Percentiles rank a stretch among this genome's conserved stretches.
Evolutionary conservation across 305 asterid genomes (phyloP).

Genomic region (Fraxinus paxiana): DNA sequence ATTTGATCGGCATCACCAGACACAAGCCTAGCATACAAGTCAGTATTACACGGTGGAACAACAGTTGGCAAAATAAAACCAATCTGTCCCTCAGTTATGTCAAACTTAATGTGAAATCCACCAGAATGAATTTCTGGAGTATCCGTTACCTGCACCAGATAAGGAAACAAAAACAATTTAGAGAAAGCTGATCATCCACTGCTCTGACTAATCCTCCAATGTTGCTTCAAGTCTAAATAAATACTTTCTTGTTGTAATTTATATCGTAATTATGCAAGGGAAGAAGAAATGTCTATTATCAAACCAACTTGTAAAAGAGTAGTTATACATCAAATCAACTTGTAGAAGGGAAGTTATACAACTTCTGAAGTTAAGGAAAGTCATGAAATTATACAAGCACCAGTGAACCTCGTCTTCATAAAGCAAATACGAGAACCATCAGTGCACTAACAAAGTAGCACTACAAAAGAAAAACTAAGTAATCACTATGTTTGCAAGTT

Average conservation of each 20-base stretch:
- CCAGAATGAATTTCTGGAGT: slow-evolving; percentile 98
- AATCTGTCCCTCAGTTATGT: slow-evolving; percentile 82
- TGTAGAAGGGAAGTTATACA: not conserved
- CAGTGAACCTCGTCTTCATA: not conserved
- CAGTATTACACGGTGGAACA: slow-evolving; percentile 75
- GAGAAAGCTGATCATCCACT: not conserved
- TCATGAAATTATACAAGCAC: not conserved
- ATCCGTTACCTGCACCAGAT: slow-evolving; percentile 66
- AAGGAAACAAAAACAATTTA: slow-evolving; percentile 12
- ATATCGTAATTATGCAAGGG: not conserved
- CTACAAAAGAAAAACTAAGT: not conserved
- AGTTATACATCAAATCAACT: not conserved
- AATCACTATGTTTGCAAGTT: not conserved
- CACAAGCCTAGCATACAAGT: slow-evolving; percentile 53
- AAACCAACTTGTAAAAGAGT: not conserved
- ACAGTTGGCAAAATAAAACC: slow-evolving; percentile 91
- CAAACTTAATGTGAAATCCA: slow-evolving; percentile 93
- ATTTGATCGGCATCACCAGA: slow-evolving; percentile 38
- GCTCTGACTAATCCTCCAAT: slow-evolving; percentile 2
- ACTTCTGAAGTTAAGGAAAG: not conserved
- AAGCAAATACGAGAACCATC: not conserved
- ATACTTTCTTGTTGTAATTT: not conserved
- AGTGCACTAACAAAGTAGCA: not conserved
- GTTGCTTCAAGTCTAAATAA: not conserved
- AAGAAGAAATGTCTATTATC: not conserved